Conservation (phyloP, 2,329 filamentous ascomycete genomes). For the Aspergillus melleus region DNA sequence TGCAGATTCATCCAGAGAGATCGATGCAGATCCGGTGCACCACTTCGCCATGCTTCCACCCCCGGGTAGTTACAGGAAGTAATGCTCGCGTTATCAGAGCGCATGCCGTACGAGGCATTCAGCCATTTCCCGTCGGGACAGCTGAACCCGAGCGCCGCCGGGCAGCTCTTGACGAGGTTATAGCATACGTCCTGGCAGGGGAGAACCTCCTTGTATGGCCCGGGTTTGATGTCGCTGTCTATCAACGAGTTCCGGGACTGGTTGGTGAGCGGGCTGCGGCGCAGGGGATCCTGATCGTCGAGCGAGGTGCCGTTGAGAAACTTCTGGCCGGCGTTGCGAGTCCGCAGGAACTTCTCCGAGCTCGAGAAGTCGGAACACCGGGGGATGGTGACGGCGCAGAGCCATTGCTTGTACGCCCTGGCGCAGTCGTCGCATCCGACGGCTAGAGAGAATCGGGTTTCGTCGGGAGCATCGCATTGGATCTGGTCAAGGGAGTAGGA, state of each 20-base stretch:
- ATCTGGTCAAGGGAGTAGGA: constrained; percentile 78
- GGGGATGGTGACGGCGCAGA: constrained; percentile 90
- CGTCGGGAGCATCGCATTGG: constrained; percentile 73
- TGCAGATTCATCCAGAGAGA: background rate
- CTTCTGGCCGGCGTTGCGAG: constrained; percentile 68
- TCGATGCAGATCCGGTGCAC: background rate
- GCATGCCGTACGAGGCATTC: constrained; percentile 52
- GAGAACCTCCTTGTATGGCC: constrained; percentile 90
- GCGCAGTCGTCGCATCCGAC: constrained; percentile 74
- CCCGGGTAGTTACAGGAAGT: constrained; percentile 63
- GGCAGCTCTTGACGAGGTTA: constrained; percentile 80
- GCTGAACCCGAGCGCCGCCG: constrained; percentile 69
- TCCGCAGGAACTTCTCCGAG: constrained; percentile 56
- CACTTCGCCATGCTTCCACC: constrained; percentile 53
- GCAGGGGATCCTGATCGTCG: constrained; percentile 36
- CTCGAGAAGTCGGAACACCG: constrained; percentile 82
- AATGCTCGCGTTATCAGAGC: constrained; percentile 39
- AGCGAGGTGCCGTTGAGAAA: constrained; percentile 69
- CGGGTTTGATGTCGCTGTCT: constrained; percentile 70
- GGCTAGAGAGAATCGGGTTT: constrained; percentile 78
- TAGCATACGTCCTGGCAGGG: constrained; percentile 90
- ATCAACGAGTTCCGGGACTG: constrained; percentile 71
- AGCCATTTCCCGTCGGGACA: constrained; percentile 64
- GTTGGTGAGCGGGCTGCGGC: constrained; percentile 47
- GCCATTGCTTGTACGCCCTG: constrained; percentile 85